Percentiles rank a stretch among this genome's conserved stretches.
Evolutionary conservation across 768 basidiomycete species (phyloP).

Genomic region (Russula olivacea): DNA sequence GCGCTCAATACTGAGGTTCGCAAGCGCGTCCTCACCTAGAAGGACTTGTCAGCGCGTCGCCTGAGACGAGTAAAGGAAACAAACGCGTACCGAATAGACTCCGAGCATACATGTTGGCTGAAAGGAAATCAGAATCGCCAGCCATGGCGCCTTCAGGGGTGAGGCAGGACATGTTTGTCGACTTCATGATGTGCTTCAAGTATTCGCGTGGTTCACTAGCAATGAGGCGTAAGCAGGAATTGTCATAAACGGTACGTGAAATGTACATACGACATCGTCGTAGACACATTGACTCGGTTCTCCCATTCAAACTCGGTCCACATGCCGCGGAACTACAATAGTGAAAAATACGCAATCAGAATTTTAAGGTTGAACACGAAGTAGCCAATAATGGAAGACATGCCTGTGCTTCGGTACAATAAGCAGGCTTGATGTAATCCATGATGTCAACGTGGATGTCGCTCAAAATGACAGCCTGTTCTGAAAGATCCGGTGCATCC

Average conservation of each 20-base stretch:
- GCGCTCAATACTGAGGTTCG: slow-evolving; percentile 89
- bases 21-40: slow-evolving; percentile 89
- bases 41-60: slow-evolving; percentile 4
- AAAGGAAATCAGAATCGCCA: slow-evolving; percentile 95
- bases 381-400: slow-evolving; percentile 17
- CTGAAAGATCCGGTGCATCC: slow-evolving; percentile 83
- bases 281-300: slow-evolving; percentile 94
- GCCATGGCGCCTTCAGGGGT: slow-evolving; percentile 84
- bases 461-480: slow-evolving; percentile 89
- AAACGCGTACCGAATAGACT: slow-evolving; percentile 79
- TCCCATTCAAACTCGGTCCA: slow-evolving; percentile 99
- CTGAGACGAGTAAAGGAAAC: not conserved
- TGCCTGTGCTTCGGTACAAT: slow-evolving; percentile 92
- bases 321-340: slow-evolving; percentile 83
- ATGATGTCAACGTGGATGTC: slow-evolving; percentile 99
- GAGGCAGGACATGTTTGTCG: slow-evolving; percentile 96
- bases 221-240: not conserved
- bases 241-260: not conserved
- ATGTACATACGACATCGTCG: slow-evolving; percentile 63
- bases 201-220: slow-evolving; percentile 79
- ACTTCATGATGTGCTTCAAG: slow-evolving; percentile 90
- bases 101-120: slow-evolving; percentile 93
- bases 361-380: not conserved
- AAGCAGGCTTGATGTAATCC: slow-evolving; percentile 96
- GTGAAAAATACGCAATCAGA: slow-evolving; percentile 2